Conservation (phyloP, 768 basidiomycete species). For the Phlebiopsis gigantea region DNA sequence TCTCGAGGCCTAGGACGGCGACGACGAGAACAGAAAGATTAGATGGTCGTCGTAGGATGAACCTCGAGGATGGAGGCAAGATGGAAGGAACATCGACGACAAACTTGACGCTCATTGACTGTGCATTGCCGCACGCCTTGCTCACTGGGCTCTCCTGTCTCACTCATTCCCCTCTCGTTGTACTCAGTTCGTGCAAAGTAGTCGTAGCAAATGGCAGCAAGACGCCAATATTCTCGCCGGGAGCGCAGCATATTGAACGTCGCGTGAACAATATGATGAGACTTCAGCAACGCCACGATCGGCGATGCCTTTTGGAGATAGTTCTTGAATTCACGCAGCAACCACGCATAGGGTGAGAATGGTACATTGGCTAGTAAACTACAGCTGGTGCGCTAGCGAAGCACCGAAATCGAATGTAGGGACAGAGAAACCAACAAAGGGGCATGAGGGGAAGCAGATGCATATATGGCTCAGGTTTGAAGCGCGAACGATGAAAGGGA, state of each 20-base stretch:
- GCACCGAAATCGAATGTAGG: background rate
- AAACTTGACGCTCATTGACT: background rate
- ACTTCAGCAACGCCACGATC: background rate
- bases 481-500: background rate
- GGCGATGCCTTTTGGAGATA: background rate
- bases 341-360: background rate
- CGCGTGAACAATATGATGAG: background rate
- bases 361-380: constrained; percentile 5
- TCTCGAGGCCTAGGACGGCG: constrained; percentile 18
- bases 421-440: background rate
- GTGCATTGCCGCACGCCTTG: background rate
- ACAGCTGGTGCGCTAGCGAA: background rate
- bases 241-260: background rate
- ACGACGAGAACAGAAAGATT: constrained; percentile 1
- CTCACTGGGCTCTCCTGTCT: background rate
- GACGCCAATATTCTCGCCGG: too few species aligned
- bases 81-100: background rate
- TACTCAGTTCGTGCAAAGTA: too few species aligned
- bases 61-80: constrained; percentile 3
- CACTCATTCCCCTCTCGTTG: background rate
- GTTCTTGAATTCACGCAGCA: constrained; percentile 11
- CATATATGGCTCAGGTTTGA: background rate
- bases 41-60: constrained; percentile 6
- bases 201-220: too few species aligned
- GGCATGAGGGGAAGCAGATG: background rate